Base-by-base conservation (phyloP, 1,139 yeast species). In the Yamadazyma diospyri region DNA sequence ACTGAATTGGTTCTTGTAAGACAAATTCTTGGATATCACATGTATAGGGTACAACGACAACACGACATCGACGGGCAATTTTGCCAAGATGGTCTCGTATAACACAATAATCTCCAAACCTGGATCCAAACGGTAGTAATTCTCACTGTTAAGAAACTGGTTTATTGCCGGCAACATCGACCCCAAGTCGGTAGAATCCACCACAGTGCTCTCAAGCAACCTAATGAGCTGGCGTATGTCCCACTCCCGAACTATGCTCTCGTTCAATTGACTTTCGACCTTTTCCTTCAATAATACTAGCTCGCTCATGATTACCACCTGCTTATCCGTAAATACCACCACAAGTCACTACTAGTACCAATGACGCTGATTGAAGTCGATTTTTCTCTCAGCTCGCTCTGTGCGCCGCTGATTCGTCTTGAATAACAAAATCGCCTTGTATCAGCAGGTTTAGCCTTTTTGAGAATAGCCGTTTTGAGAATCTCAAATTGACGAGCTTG, bases 1-100 rank as follows among this genome's bases (percentile, higher is more conserved):
- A 19, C 34, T 43, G 37, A 40, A 37, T 20, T 34, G 45, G 36
- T 36, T 40, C 25, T 35, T 32, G 16, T 34, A 37, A 26, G 25
- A 20, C 21, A 40, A 25, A 34, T 42, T 44, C 4, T 43, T 45
- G 3, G 48, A 24, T 4, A 62, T 55, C 25, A 46, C 47, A 6
- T 54, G 51, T 5, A 35, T 9, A 0, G 63, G 50, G 30, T 56
- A 62, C 20, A 46, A 36, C 10, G 33, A 25, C 18, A 53, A 29
- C 14, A 61, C 45, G 5, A 47, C 40, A 4, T 37, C 34, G 31
- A 55, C 50, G 2, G 46, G 35, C 14, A 57, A 31, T 16, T 35
- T 35, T 6, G 43, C 23, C 14, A 64, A 37, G 2, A 63, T 30
- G 6, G 47, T 40, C 21, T 50, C 55, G 19, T 58, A 46, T 10